These are phyloP conservation scores for Tolypocladium cylindrosporum DNA, from an alignment of 2,329 filamentous ascomycete genomes.

Conservation along the genomic window DNA sequence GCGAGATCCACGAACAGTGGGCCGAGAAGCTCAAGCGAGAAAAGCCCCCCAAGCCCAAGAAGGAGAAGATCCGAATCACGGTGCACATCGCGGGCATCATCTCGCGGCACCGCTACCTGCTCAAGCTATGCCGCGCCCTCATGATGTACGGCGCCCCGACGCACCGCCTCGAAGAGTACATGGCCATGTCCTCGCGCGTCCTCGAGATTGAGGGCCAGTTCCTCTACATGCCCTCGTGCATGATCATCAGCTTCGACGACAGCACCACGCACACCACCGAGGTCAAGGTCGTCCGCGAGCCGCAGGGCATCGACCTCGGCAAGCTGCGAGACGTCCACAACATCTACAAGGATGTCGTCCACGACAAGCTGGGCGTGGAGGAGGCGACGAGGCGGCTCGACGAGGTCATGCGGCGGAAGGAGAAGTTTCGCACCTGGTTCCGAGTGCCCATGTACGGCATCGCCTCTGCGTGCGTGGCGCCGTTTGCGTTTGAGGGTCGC, in stretches of 20 bases:
- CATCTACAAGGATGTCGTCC: conserved; percentile 74
- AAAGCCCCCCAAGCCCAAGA: conserved; percentile 24
- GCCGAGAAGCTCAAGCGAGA: conserved; percentile 32
- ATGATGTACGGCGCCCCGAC: conserved; percentile 90
- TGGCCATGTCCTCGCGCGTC: conserved; percentile 82
- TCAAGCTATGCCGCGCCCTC: conserved; percentile 73
- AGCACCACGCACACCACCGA: conserved; percentile 64
- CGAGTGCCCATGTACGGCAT: conserved; percentile 62
- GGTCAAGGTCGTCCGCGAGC: conserved; percentile 61
- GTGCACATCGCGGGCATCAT: conserved; percentile 59
- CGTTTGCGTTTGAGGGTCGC: conserved; percentile 69
- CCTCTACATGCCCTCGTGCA: conserved; percentile 81
- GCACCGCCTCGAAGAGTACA: conserved; percentile 83
- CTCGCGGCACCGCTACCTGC: conserved; percentile 70
- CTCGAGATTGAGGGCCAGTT: conserved; percentile 85
- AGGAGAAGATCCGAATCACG: conserved; percentile 35
- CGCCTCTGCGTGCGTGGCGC: conserved; percentile 65
- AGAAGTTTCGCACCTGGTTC: conserved; percentile 40
- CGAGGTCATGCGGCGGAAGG: conserved; percentile 34
- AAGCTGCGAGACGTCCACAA: conserved; percentile 65
- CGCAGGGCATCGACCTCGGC: conserved; percentile 63
- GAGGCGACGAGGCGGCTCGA: conserved; percentile 56
- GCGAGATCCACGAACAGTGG: conserved; percentile 32
- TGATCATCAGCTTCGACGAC: conserved; percentile 90
- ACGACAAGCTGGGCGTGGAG: conserved; percentile 63